Evolutionary conservation across 768 basidiomycete genomes (phyloP), one percentile per base, ranked within the genome.

Genomic region (Tricholomella constricta): DNA sequence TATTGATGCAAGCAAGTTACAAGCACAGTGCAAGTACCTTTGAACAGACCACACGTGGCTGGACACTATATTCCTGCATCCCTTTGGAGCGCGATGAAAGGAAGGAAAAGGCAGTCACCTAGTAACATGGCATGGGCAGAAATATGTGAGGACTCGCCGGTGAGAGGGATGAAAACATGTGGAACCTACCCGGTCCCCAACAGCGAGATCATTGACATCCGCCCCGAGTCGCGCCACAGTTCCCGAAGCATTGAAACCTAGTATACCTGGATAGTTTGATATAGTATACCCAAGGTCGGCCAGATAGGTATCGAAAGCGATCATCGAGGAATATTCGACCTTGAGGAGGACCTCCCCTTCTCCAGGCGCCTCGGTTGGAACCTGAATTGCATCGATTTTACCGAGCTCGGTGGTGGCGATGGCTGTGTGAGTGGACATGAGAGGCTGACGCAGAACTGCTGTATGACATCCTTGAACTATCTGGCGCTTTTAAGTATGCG

Each of bases 371-470:
- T 36, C 26, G 10, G 74, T 75, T 17, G 63, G 56, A 20, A 74
- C 58, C 25, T 65, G 61, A n/a, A 74, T 67, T 8, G 43, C 68
- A 20, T 74, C 72, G 31, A 77, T 54, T 4, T 65, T 59, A 6
- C 74, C 72, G 49, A 66, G 60, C 29, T 72, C 57, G 6, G 63
- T 68, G 6, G 70, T 65, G 7, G 75, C 79, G 41, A 80, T 66
- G 9, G 74, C 79, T 9, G 61, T 69, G 56, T 81, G 78, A 2
- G 67, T 76, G 45, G 70, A 42, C 69, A 71, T 72, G 51, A 45
- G 17, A 6, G 15, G n/a, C 17, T 43, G 41, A 26, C 15, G n/a
- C 41, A 15, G 26, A 17, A 17, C 10, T 14, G 42, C 26, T n/a
- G 42, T 43, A n/a, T 25, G 42, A 15, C 25, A 43, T 27, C 20